These are phyloP conservation scores for Punica granatum DNA, from an alignment of 345 rosid genomes.

Conservation along the genomic window DNA sequence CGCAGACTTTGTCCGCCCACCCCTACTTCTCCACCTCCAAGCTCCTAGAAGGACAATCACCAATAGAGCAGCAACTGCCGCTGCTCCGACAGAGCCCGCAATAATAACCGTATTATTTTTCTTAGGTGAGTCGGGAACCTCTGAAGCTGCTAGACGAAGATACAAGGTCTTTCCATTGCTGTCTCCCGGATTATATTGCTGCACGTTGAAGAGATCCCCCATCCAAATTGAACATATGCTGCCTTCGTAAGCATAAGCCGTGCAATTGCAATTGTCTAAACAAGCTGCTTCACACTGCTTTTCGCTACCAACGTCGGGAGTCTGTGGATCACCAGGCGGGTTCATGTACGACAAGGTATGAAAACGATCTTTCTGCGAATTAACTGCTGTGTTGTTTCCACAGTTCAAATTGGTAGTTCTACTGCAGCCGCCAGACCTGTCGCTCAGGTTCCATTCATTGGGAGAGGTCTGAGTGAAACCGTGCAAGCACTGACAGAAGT, in stretches of 20 bases:
- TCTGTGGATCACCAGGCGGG: conserved; percentile 15
- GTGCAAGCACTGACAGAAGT: conserved; percentile 14
- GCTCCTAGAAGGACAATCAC: conserved; percentile 20
- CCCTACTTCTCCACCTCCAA: conserved; percentile 24
- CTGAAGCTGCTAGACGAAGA: conserved; percentile 64
- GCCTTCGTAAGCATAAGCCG: conserved; percentile 46
- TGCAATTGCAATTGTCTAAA: conserved; percentile 48
- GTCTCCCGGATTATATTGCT: conserved; percentile 27
- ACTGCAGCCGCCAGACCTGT: conserved; percentile 54
- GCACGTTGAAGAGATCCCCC: conserved; percentile 35
- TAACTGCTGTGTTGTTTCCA: conserved; percentile 15
- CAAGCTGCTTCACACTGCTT: conserved; percentile 40
- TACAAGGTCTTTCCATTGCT: conserved; percentile 27
- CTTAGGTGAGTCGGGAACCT: conserved; percentile 30
- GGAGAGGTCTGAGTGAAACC: conserved; percentile 35
- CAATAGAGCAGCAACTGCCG: conserved; percentile 16
- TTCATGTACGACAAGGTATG: conserved; percentile 9
- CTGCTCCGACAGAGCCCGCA: conserved; percentile 22
- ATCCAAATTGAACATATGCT: conserved; percentile 46
- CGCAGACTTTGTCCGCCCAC: conserved; percentile 18
- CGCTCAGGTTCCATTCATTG: conserved; percentile 40
- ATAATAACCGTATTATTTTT: conserved; percentile 15
- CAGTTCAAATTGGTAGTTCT: conserved; percentile 45
- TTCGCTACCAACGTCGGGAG: conserved; percentile 13
- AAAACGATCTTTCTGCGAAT: conserved; percentile 29